phyloP scores from a whole-genome alignment of 23 red algal genomes.

The Chondrus crispus region DNA sequence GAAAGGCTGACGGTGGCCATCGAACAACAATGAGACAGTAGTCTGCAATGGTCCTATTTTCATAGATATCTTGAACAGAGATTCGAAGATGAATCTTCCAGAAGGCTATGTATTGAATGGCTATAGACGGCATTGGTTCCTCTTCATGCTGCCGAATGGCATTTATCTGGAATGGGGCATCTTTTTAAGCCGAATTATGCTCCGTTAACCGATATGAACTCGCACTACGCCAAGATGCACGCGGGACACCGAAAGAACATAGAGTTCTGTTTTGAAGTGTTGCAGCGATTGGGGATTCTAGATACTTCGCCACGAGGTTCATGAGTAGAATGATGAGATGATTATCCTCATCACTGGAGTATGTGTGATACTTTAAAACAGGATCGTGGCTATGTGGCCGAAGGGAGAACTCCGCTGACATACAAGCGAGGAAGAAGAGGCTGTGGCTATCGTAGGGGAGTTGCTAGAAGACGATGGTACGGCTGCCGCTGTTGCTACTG shows the following conservation, averaged over 20 bases:
- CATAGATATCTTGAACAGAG: background rate
- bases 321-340: background rate
- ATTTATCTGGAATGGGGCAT: constrained; percentile 7
- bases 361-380: constrained; percentile 28
- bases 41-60: constrained; percentile 14
- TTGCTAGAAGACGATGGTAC: too few relatives aligned
- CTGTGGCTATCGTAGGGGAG: background rate
- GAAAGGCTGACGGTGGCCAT: background rate
- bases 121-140: background rate
- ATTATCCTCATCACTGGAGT: background rate
- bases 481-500: too few relatives aligned
- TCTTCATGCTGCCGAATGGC: background rate
- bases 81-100: background rate
- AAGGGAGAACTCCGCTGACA: background rate
- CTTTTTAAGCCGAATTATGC: background rate
- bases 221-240: background rate
- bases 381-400: background rate
- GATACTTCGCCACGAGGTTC: background rate
- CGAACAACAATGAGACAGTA: constrained; percentile 39
- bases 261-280: background rate
- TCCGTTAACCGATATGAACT: background rate
- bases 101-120: background rate
- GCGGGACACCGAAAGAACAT: background rate
- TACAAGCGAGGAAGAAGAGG: background rate
- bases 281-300: constrained; percentile 12